Conservation (phyloP, 2,329 filamentous ascomycete species). For the Colletotrichum nymphaeae region DNA sequence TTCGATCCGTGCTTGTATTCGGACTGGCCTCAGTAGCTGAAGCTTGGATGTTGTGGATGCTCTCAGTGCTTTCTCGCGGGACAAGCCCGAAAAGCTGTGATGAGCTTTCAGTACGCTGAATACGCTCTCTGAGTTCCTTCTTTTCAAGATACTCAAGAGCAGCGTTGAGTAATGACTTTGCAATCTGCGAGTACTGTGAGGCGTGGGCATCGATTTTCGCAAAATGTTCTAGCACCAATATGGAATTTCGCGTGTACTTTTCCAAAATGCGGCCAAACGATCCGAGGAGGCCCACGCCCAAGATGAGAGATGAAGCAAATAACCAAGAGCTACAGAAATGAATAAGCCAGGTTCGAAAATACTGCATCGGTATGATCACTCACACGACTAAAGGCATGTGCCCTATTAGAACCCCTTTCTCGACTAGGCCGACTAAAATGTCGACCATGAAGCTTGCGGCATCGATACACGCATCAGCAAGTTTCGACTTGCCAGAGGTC, state of each 20-base stretch:
- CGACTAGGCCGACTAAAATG: constrained; percentile 56
- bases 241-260: constrained; percentile 60
- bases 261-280: constrained; percentile 64
- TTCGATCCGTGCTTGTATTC: background rate
- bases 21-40: constrained; percentile 27
- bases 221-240: constrained; percentile 61
- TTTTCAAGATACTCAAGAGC: constrained; percentile 60
- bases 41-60: constrained; percentile 4
- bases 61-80: constrained; percentile 43
- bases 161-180: constrained; percentile 59
- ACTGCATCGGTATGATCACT: constrained; percentile 39
- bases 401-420: constrained; percentile 53
- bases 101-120: constrained; percentile 60
- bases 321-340: constrained; percentile 59
- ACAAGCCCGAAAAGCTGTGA: constrained; percentile 64
- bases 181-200: constrained; percentile 64
- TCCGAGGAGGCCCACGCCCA: constrained; percentile 62
- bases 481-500: constrained; percentile 58
- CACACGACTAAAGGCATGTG: constrained; percentile 63
- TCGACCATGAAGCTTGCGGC: constrained; percentile 66
- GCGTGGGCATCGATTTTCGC: constrained; percentile 62
- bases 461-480: constrained; percentile 67
- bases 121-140: constrained; percentile 58
- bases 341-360: background rate
- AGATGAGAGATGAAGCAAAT: constrained; percentile 63